Evolutionary conservation across 148 eudicot genomes (phyloP), one percentile per base, ranked within the genome.

Genomic region (Simmondsia chinensis): DNA sequence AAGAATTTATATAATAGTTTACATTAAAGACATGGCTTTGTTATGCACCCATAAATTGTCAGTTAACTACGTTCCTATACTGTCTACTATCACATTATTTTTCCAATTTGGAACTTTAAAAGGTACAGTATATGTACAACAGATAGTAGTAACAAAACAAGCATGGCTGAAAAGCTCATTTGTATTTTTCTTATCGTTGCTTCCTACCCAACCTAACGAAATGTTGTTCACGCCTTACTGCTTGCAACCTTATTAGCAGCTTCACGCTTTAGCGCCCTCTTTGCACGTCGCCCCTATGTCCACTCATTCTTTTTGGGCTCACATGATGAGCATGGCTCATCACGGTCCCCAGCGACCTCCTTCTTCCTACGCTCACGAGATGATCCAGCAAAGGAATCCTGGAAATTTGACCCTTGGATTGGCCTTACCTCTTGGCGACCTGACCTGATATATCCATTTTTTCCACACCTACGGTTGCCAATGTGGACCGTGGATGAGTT

Each of bases 391-490:
- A 61, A 68, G 0, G 69, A 54, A 11, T 51, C 67, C 30, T 43
- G 77, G n/a, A 48, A 9, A 22, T 59, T 70, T 2, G 76, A 53
- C 37, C 58, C 61, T 23, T 46, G 44, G 33, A 70, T 69, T 2
- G 95, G 94, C 39, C 86, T 70, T 12, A 83, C 97, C 60, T 89
- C 97, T 51, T 71, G 84, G 39, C 87, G 82, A 50, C 86, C 95
- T 14, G 66, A 75, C 45, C 91, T 53, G 5, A 89, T 65, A 56
- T 48, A 84, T 1, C 95, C 97, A 41, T 81, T 86, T 55, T 75
- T 78, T 3, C 95, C 95, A 91, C 95, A 86, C 50, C 95, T 65
- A 23, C 91, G 58, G 47, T 81, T 86, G 4, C 95, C 91, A 30
- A 86, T 73, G 14, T 87, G 78, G 18, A 75, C 38, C 22, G 47